These are phyloP conservation scores for Hordeum marinum DNA, from an alignment of 176 grass and related monocot species.

Conservation along the genomic window DNA sequence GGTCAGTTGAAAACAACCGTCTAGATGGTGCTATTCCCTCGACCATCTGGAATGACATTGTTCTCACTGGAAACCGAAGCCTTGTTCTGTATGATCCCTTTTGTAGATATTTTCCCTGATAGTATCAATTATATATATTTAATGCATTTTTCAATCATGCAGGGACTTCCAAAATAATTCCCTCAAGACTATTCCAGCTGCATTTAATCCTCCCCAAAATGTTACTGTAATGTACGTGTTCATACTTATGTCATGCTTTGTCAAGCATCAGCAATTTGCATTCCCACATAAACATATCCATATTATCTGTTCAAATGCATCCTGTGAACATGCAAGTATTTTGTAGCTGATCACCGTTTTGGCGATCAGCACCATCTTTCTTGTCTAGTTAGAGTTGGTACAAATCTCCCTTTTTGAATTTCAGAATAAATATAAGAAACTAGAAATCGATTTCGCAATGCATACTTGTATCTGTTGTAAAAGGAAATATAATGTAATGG, in stretches of 20 bases:
- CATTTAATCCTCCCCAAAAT: conserved; percentile 67
- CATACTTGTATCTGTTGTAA: background rate
- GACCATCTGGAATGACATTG: conserved; percentile 50
- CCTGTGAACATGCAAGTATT: background rate
- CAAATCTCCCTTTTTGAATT: background rate
- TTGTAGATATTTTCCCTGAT: background rate
- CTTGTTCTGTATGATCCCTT: conserved; percentile 66
- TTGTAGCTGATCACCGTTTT: background rate
- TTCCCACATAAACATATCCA: conserved; percentile 1
- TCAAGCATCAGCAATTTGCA: conserved; percentile 1
- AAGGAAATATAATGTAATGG: background rate
- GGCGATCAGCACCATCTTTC: background rate
- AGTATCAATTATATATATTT: conserved; percentile 14
- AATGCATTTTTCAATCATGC: conserved; percentile 23
- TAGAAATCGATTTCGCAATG: background rate
- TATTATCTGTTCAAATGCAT: conserved; percentile 1
- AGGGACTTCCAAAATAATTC: conserved; percentile 91
- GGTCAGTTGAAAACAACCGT: conserved; percentile 63
- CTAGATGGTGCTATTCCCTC: conserved; percentile 71
- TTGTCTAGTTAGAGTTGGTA: background rate
- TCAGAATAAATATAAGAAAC: background rate
- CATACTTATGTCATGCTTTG: conserved; percentile 20
- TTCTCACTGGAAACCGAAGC: conserved; percentile 41
- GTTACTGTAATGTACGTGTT: conserved; percentile 72
- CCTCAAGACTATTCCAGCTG: conserved; percentile 47